Evolutionary conservation across 441 rosid genomes (phyloP).

Genomic region (Erysimum cheiri): DNA sequence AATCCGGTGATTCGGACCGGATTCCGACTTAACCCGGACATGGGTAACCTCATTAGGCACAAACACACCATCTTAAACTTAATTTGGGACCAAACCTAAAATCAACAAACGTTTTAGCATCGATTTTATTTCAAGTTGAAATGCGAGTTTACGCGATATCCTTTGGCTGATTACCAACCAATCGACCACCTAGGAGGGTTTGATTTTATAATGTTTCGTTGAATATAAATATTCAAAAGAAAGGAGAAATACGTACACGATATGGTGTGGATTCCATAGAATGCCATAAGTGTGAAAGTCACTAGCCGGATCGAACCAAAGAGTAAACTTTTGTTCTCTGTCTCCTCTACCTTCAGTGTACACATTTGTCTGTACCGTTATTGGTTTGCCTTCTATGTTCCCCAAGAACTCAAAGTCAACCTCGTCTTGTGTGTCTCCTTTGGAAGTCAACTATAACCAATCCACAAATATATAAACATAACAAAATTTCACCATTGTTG

Average conservation of each 20-base stretch:
- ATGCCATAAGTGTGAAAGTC: not conserved
- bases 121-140: no score
- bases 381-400: not conserved
- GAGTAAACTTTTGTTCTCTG: not conserved
- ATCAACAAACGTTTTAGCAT: no score
- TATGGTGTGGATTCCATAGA: not conserved
- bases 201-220: no score
- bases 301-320: not conserved
- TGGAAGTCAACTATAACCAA: not conserved
- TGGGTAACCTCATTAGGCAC: no score
- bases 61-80: no score
- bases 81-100: no score
- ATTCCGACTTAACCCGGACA: no score
- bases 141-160: no score
- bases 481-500: not conserved
- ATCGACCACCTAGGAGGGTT: no score
- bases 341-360: not conserved
- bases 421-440: conserved; percentile 1
- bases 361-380: not conserved
- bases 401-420: not conserved
- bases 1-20: no score
- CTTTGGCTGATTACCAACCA: no score
- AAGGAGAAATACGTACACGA: not conserved
- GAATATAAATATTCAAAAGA: no score
- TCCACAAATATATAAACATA: not conserved